Percentiles rank a stretch among this genome's conserved stretches.
Conservation (phyloP, 805 yeast species). For the Dipodascopsis tothii region DNA sequence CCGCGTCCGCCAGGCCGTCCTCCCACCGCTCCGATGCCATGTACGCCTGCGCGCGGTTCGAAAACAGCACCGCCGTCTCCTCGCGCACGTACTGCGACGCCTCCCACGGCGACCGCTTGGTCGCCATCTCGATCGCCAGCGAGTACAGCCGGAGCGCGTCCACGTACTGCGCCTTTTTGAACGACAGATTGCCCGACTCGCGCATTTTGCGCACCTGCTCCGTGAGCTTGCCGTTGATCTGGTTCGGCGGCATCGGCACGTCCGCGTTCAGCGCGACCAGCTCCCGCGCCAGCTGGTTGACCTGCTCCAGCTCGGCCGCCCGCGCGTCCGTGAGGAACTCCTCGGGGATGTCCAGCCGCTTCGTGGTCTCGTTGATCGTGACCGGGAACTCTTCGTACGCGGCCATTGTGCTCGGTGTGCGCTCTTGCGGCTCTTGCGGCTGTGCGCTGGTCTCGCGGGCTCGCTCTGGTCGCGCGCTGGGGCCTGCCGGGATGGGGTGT, state of each 20-base stretch:
- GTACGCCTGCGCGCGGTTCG: constrained; percentile 36
- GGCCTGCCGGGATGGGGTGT: no score
- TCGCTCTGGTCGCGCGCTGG: no score
- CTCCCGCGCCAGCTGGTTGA: constrained; percentile 30
- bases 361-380: constrained; percentile 16
- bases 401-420: no score
- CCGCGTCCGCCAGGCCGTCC: constrained; percentile 35
- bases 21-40: constrained; percentile 32
- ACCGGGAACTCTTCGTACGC: constrained; percentile 2
- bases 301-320: constrained; percentile 23
- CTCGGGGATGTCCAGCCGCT: constrained; percentile 11
- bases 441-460: no score
- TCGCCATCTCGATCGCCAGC: constrained; percentile 36
- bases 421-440: no score
- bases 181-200: constrained; percentile 30
- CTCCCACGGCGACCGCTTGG: constrained; percentile 37
- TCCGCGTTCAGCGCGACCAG: constrained; percentile 29
- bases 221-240: constrained; percentile 26
- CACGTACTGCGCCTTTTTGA: constrained; percentile 22
- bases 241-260: constrained; percentile 34
- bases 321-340: constrained; percentile 18
- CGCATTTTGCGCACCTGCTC: constrained; percentile 32
- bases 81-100: constrained; percentile 30
- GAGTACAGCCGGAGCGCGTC: constrained; percentile 34
- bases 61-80: constrained; percentile 31